phyloP scores from a whole-genome alignment of 352 stramenopile genomes.

The Phytophthora foliorum region DNA sequence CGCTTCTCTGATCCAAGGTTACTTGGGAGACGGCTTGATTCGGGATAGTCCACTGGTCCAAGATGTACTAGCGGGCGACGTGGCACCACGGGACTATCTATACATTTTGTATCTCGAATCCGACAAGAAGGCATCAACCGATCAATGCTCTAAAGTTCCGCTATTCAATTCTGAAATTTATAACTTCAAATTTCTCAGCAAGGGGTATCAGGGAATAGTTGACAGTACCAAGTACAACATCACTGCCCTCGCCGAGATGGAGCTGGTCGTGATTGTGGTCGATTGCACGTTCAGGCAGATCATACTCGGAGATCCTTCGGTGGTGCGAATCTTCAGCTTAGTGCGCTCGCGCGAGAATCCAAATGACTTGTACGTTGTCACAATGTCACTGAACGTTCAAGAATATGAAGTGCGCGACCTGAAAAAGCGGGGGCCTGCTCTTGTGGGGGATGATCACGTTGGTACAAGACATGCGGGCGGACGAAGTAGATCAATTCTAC shows the following conservation, averaged over 20 bases:
- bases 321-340: conserved; percentile 39
- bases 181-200: conserved; percentile 42
- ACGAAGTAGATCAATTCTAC: conserved; percentile 22
- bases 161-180: conserved; percentile 34
- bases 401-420: conserved; percentile 32
- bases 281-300: conserved; percentile 48
- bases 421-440: conserved; percentile 26
- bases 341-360: conserved; percentile 19
- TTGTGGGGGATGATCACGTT: conserved; percentile 36
- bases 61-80: conserved; percentile 30
- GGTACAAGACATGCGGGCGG: conserved; percentile 29
- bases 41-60: conserved; percentile 43
- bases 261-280: conserved; percentile 49
- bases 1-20: conserved; percentile 36
- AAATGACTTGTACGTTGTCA: conserved; percentile 30
- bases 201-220: conserved; percentile 31
- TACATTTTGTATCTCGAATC: conserved; percentile 44
- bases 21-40: conserved; percentile 37
- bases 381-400: conserved; percentile 40
- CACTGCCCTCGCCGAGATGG: conserved; percentile 33
- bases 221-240: conserved; percentile 43
- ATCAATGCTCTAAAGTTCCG: conserved; percentile 17
- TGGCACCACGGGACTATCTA: conserved; percentile 37
- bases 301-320: conserved; percentile 11
- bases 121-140: conserved; percentile 22